Evolutionary conservation across 768 basidiomycete genomes (phyloP).

Genomic region (Floccularia luteovirens): DNA sequence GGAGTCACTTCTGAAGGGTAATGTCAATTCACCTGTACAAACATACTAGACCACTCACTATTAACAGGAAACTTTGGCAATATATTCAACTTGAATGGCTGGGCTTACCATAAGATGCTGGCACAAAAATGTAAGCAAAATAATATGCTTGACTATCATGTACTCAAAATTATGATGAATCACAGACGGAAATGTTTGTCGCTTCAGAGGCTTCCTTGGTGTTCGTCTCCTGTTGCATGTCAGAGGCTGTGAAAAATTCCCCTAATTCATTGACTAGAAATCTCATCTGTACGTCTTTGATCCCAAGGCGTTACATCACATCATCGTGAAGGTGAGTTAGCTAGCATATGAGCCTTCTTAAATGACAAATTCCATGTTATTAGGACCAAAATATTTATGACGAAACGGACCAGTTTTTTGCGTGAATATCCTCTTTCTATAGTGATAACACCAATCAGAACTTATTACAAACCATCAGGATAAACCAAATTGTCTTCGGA

Average conservation of each 20-base stretch:
- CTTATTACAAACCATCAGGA: slow-evolving; percentile 1
- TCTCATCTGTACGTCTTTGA: slow-evolving; percentile 32
- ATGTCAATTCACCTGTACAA: too few relatives aligned
- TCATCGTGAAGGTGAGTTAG: slow-evolving; percentile 31
- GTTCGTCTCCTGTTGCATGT: slow-evolving; percentile 12
- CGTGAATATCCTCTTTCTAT: slow-evolving; percentile 12
- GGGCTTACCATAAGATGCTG: slow-evolving; percentile 27
- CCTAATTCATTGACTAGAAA: slow-evolving; percentile 11
- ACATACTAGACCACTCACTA: too few relatives aligned
- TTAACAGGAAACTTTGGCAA: slow-evolving; percentile 24
- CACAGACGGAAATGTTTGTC: slow-evolving; percentile 22
- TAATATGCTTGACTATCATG: slow-evolving; percentile 8
- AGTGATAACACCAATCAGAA: not conserved
- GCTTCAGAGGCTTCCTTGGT: slow-evolving; percentile 24
- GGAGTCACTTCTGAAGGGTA: slow-evolving; percentile 21
- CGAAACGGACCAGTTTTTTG: slow-evolving; percentile 16
- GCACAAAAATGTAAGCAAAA: slow-evolving; percentile 20
- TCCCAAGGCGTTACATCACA: slow-evolving; percentile 36
- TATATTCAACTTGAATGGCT: slow-evolving; percentile 22
- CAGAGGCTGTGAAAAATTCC: not conserved
- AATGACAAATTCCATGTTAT: not conserved
- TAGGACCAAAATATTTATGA: slow-evolving; percentile 26
- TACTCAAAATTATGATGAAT: slow-evolving; percentile 1
- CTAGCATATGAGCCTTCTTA: not conserved
- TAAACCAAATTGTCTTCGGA: slow-evolving; percentile 10